These are phyloP conservation scores for Orychophragmus violaceus DNA, from an alignment of 345 rosid genomes.

Conservation along the genomic window DNA sequence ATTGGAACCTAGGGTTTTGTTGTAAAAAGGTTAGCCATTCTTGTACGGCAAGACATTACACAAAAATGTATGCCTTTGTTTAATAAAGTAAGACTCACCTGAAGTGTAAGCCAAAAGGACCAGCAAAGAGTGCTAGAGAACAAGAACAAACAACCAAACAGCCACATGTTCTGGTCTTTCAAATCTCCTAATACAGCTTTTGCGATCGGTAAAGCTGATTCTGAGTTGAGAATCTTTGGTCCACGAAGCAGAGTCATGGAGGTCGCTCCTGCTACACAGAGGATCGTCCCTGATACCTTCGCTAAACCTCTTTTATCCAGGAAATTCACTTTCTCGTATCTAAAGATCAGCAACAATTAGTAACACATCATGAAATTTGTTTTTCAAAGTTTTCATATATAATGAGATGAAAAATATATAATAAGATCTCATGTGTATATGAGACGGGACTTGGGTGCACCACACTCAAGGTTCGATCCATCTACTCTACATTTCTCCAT, in stretches of 20 bases:
- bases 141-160: slow-evolving; percentile 55
- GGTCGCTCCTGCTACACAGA: slow-evolving; percentile 59
- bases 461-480: too few relatives aligned
- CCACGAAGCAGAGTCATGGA: slow-evolving; percentile 67
- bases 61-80: not conserved
- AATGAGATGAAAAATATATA: too few relatives aligned
- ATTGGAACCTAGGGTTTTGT: slow-evolving; percentile 48
- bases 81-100: slow-evolving; percentile 35
- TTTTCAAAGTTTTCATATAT: not conserved
- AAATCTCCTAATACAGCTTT: slow-evolving; percentile 22
- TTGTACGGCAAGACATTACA: not conserved
- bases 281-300: slow-evolving; percentile 53
- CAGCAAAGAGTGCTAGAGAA: slow-evolving; percentile 59
- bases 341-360: slow-evolving; percentile 11
- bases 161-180: slow-evolving; percentile 38
- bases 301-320: slow-evolving; percentile 51
- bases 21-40: not conserved
- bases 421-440: too few relatives aligned
- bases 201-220: not conserved
- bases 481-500: too few relatives aligned
- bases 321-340: slow-evolving; percentile 55
- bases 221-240: slow-evolving; percentile 54
- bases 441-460: too few relatives aligned
- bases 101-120: slow-evolving; percentile 69
- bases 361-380: not conserved